Evolutionary conservation across 306 rosid species (phyloP).

Genomic region (Vigna nakashimae): DNA sequence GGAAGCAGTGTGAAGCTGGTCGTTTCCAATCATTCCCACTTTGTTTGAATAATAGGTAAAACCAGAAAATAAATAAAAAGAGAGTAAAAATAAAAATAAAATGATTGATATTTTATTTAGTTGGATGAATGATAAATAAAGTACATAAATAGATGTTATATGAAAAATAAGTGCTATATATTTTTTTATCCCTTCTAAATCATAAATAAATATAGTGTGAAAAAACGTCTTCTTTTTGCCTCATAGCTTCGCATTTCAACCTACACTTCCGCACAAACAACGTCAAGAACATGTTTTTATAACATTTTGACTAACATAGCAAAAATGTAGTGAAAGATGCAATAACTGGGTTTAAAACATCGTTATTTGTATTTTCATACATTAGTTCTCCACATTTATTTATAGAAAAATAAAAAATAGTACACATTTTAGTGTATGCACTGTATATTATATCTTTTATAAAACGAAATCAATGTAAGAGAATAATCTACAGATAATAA

Average conservation of each 20-base stretch:
- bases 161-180: too few relatives aligned
- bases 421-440: background rate
- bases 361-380: background rate
- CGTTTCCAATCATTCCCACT: background rate
- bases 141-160: too few relatives aligned
- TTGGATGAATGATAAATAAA: too few relatives aligned
- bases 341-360: background rate
- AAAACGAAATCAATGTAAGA: background rate
- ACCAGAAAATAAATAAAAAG: too few relatives aligned
- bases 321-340: background rate
- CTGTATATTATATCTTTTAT: background rate
- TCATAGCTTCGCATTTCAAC: constrained; percentile 1
- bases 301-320: background rate
- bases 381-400: background rate
- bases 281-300: background rate
- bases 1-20: background rate
- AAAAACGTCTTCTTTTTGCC: background rate
- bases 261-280: background rate
- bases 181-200: too few relatives aligned
- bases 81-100: too few relatives aligned
- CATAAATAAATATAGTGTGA: too few relatives aligned
- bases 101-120: too few relatives aligned
- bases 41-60: too few relatives aligned
- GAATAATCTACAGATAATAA: background rate
- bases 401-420: background rate